Percentiles rank a stretch among this genome's conserved stretches.
Conservation (phyloP, 202 grass and related monocot genomes). For the Schoenoplectus tabernaemontani region DNA sequence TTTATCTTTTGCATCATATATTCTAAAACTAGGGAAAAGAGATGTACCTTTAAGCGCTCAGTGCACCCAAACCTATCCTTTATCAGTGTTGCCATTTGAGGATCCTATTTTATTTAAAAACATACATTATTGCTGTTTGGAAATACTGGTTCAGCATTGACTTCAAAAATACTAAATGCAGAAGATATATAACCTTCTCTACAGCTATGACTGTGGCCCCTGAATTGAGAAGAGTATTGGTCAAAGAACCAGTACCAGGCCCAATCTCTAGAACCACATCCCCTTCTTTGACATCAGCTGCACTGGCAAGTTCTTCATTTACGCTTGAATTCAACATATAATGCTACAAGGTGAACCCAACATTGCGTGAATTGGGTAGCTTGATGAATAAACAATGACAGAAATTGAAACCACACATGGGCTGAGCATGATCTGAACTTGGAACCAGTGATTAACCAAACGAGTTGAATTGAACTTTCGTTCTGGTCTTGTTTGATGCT, state of each 20-base stretch:
- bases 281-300: constrained; percentile 49
- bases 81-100: constrained; percentile 61
- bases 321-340: constrained; percentile 77
- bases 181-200: constrained; percentile 48
- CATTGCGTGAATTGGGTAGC: neutral
- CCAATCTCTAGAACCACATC: constrained; percentile 91
- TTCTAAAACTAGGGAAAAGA: neutral
- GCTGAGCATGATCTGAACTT: neutral
- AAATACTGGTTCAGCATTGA: neutral
- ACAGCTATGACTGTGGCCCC: constrained; percentile 72
- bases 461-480: neutral
- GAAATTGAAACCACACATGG: neutral
- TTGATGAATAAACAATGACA: neutral
- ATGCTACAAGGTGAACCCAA: constrained; percentile 34
- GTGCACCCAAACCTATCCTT: constrained; percentile 75
- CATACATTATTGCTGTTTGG: neutral
- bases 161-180: neutral
- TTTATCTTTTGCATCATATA: neutral
- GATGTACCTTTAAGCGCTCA: constrained; percentile 56
- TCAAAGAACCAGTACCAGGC: constrained; percentile 76
- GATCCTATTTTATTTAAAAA: constrained; percentile 43
- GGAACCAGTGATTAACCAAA: neutral
- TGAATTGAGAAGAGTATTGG: constrained; percentile 46
- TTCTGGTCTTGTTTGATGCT: neutral
- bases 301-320: constrained; percentile 59